Evolutionary conservation across 306 rosid species (phyloP), one percentile per base, ranked within the genome.

Genomic region (Rosa chinensis): DNA sequence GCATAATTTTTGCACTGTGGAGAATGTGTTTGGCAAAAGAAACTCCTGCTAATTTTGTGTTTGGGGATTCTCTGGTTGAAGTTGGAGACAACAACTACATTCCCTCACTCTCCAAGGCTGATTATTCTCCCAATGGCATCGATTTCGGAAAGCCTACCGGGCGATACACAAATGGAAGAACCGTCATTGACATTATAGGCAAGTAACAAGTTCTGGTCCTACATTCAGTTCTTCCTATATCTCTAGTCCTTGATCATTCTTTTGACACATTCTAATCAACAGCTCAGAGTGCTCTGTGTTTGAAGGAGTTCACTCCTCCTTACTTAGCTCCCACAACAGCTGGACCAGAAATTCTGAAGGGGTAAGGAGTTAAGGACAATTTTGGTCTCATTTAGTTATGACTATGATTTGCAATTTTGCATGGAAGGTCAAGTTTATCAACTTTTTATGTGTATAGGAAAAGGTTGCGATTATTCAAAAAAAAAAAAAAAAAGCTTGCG

Each of bases 141-240:
- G 94, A 93, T 88, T 87, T 89, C 52, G 94, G 94, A 66, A 48
- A 6, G 74, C 97, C 97, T 20, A 91, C 93, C 0, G 93, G 98
- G 17, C 66, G 94, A 66, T 93, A 72, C 84, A 91, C 94, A n/a
- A 91, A 91, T 78, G 93, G 93, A 74, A 87, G 94, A 89, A 93
- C 94, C 66, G 80, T 86, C 37, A 47, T 78, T 8, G 93, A 93
- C 77, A 86, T 93, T 53, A 20, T 88, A 79, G 93, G 98, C 55
- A 58, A 56, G 78, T 40, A 63, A 32, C 82, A 83, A 85, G 85
- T 74, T 72, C 0, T 5, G 56, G 47, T 58, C 67, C 17, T 16
- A 50, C 21, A 25, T 77, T 64, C 10, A 55, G 1, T 20, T 2
- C 17, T 0, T 28, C 18, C 6, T 28, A 4, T 42, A 8, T 28